Evolutionary conservation across 2,329 filamentous ascomycete genomes (phyloP), one percentile per base, ranked within the genome.

Genomic region (Penicillium crustosum): DNA sequence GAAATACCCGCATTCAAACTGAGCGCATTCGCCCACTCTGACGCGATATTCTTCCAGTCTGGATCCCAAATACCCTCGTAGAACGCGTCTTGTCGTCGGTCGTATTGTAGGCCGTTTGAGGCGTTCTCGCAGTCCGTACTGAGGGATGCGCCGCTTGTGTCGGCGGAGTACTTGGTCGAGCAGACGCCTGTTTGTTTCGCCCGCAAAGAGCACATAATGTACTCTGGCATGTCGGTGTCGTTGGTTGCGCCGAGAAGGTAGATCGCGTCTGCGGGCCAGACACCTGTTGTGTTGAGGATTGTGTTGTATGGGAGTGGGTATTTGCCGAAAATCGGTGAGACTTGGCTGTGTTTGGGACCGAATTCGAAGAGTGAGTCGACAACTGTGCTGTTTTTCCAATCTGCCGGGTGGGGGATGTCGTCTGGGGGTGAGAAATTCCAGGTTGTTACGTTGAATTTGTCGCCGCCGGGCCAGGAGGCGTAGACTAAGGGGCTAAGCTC

Each of bases 291-390:
- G 66, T 89, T 89, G 42, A 82, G 75, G 6, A 91, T 72, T 0
- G 89, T 89, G 69, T 93, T 93, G 73, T 82, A 89, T 6, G 82
- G 73, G 1, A 75, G 70, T 0, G 90, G 90, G 27, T 79, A 70
- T 49, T 75, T 82, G 3, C 80, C 73, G 62, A 84, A 87, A 6
- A 82, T 78, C 0, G 82, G 86, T 7, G 83, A 82, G 0, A 76
- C 73, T 39, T 86, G 78, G 0, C 69, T 60, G 52, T 84, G 79
- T 33, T 79, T 72, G 1, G 78, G 66, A 0, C 86, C 86, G 84
- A 89, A 92, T 10, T 79, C 78, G 65, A 93, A 93, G 1, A 92
- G 75, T 3, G 89, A 82, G 64, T 93, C 89, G 0, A 91, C 83
- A 0, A 77, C 81, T 0, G 86, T 89, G 12, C 72, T 70, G 60